These are phyloP conservation scores for Neobulgaria alba DNA, from an alignment of 2,329 filamentous ascomycete species.

Conservation along the genomic window DNA sequence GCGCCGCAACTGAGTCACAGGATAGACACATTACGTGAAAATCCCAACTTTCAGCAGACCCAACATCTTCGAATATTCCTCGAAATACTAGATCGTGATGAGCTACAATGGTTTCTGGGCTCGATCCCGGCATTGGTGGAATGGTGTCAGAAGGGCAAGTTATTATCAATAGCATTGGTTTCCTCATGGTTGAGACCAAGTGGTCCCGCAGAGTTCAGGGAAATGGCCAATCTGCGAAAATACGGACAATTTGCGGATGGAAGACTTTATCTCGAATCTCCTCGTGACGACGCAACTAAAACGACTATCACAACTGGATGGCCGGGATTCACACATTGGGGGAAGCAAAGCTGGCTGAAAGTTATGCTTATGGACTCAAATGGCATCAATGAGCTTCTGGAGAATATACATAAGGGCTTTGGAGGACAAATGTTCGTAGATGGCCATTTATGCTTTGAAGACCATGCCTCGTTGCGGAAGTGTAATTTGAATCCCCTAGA, in stretches of 20 bases:
- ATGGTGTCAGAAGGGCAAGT: slow-evolving; percentile 9
- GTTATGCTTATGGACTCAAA: slow-evolving; percentile 25
- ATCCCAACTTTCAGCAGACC: slow-evolving; percentile 3
- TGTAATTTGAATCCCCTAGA: slow-evolving; percentile 21
- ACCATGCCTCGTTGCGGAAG: too few relatives aligned
- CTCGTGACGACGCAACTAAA: slow-evolving; percentile 9
- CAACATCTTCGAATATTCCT: slow-evolving; percentile 19
- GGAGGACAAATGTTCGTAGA: slow-evolving; percentile 22
- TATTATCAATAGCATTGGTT: slow-evolving; percentile 19
- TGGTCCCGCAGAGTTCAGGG: slow-evolving; percentile 20
- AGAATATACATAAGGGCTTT: slow-evolving; percentile 17
- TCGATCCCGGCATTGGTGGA: slow-evolving; percentile 13
- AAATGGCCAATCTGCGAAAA: slow-evolving; percentile 18
- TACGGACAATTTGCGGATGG: slow-evolving; percentile 21
- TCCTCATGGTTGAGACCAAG: slow-evolving; percentile 21
- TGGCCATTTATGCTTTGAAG: slow-evolving; percentile 15
- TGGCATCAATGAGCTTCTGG: slow-evolving; percentile 16
- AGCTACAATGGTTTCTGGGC: slow-evolving; percentile 22
- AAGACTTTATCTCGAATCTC: slow-evolving; percentile 18
- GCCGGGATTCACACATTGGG: slow-evolving; percentile 26
- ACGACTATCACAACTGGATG: slow-evolving; percentile 23
- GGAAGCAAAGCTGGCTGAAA: slow-evolving; percentile 24
- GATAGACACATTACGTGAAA: not conserved
- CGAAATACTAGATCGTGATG: slow-evolving; percentile 25
- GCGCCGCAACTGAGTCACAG: slow-evolving; percentile 14